Evolutionary conservation across 1,284 basidiomycete species (phyloP).

Genomic region (Boletus coffeatus): DNA sequence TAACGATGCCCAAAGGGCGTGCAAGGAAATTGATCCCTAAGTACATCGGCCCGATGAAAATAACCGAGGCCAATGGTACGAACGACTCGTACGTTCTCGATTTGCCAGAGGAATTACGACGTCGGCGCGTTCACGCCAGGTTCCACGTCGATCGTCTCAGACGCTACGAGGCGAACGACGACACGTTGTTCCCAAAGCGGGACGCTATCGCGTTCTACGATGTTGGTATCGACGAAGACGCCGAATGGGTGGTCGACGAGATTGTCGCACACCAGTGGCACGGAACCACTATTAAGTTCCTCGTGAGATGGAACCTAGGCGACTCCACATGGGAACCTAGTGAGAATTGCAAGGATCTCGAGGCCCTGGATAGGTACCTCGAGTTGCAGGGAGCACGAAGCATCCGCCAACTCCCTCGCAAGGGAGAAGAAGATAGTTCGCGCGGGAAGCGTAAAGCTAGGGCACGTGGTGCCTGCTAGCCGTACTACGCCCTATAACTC

Average conservation of each 20-base stretch:
- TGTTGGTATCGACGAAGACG: neutral
- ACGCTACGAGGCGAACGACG: neutral
- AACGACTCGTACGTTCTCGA: no score
- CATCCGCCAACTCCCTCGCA: neutral
- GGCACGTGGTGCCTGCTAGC: no score
- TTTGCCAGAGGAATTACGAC: neutral
- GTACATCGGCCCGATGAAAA: neutral
- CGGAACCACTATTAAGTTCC: neutral
- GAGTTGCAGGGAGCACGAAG: neutral
- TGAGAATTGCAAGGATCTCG: neutral
- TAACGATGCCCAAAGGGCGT: no score
- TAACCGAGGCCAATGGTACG: neutral
- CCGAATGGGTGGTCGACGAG: neutral
- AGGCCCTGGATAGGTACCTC: constrained; percentile 1
- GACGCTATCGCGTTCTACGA: neutral
- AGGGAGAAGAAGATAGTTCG: no score
- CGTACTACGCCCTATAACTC: no score
- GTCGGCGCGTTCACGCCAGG: neutral
- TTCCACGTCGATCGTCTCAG: neutral
- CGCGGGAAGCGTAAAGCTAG: no score
- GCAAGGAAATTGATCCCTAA: neutral
- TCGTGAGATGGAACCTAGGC: neutral
- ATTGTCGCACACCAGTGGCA: neutral
- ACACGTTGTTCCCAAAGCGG: neutral
- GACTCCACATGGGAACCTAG: neutral